Evolutionary conservation across 177 flowering plant genomes (phyloP), one percentile per base, ranked within the genome.

Genomic region (Vitis hybrid): DNA sequence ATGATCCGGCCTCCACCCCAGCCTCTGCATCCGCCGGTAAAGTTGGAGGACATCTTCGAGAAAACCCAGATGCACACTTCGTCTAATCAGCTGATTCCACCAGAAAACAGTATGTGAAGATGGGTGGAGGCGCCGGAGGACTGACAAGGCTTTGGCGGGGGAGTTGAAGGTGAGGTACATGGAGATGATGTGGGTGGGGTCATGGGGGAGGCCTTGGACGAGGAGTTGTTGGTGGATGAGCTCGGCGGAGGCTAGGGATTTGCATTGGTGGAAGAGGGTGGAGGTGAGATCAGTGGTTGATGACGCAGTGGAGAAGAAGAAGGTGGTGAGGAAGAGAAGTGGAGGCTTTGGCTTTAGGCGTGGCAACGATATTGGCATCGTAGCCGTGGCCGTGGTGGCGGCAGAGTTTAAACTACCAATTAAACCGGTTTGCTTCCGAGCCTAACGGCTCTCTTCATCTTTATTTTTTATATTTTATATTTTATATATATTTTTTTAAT

Each of bases 31-130:
- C 50, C 45, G 68, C 15, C 48, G 9, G 48, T 69, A 77, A 1
- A 78, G 61, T 16, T 13, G 10, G 52, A 80, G 69, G 8, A 71
- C 67, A 1, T 63, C 22, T 6, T 62, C 51, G 1, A 13, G 73
- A 8, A 61, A 62, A 26, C 72, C 58, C 58, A 66, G 61, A 49
- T 55, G 71, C 14, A 79, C 70, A 13, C 22, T 53, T 29, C 52
- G 64, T 61, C 45, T 64, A 19, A 83, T 80, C 49, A 83, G 76
- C 16, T 18, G 48, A 70, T 80, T 82, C 86, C 86, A 82, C 74
- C 73, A 74, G 70, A 69, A 78, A 16, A 82, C 77, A 11, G 59
- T 19, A 14, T 58, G 50, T 7, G 70, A 56, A n/a, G 80, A 78
- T 0, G 82, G 82, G 1, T 76, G 60, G 34, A 71, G 63, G 57